These are phyloP conservation scores for Phytophthora aleatoria DNA, from an alignment of 352 stramenopile genomes.

Conservation along the genomic window DNA sequence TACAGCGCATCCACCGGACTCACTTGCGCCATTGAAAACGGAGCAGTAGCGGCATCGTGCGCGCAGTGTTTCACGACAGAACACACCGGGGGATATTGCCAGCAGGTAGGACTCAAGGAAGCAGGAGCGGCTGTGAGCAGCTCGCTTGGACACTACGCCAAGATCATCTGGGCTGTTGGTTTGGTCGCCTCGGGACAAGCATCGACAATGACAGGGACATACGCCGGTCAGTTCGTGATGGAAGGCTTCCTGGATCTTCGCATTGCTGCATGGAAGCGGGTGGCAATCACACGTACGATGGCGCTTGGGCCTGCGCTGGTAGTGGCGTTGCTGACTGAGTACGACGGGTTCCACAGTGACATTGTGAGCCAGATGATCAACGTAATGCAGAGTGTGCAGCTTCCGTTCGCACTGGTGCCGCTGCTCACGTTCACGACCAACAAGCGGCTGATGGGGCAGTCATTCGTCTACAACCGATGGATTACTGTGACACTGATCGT, in stretches of 20 bases:
- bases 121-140: constrained; percentile 71
- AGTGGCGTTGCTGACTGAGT: constrained; percentile 61
- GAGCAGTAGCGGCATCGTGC: constrained; percentile 24
- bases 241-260: constrained; percentile 91
- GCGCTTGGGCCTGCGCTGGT: constrained; percentile 80
- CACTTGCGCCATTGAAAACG: constrained; percentile 40
- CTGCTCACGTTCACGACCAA: constrained; percentile 77
- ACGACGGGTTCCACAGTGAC: constrained; percentile 39
- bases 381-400: constrained; percentile 87
- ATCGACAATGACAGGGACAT: constrained; percentile 94
- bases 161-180: constrained; percentile 89
- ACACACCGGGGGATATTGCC: constrained; percentile 59
- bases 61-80: constrained; percentile 47
- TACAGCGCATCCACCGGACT: constrained; percentile 62
- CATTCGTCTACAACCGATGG: constrained; percentile 32
- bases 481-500: constrained; percentile 38
- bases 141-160: constrained; percentile 63
- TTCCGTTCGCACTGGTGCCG: constrained; percentile 87
- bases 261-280: constrained; percentile 80
- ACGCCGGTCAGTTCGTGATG: constrained; percentile 95
- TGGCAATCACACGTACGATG: constrained; percentile 86
- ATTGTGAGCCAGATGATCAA: constrained; percentile 78
- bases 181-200: constrained; percentile 91
- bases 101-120: constrained; percentile 77
- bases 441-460: constrained; percentile 65